Evolutionary conservation across 352 stramenopile genomes (phyloP), one percentile per base, ranked within the genome.

Genomic region (Phytophthora constricta): DNA sequence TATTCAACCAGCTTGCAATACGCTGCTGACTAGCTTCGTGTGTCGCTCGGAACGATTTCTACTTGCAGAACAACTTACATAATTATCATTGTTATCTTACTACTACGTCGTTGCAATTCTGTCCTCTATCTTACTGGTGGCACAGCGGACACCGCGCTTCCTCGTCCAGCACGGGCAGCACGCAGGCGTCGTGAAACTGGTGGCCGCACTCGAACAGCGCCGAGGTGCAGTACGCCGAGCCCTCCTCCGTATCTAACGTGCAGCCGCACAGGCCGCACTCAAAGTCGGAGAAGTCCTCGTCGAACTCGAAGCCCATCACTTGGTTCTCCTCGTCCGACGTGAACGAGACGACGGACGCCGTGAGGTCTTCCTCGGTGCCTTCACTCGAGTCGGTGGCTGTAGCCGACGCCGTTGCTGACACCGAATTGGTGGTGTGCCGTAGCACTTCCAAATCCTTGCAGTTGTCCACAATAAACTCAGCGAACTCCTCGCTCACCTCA

Each of bases 171-270:
- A 45, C 45, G 4, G 58, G 49, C 45, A 83, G 27, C 45, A 77
- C 59, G 34, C 72, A 80, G 25, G 73, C 8, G 61, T 77, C 65
- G 65, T 74, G 70, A 50, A 72, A 74, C 42, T 77, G 65, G 54
- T 77, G 70, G 53, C 72, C 68, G 31, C 75, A 83, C 22, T 67
- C 59, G 33, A 83, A 76, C 17, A 59, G 64, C 8, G 69, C 69
- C 1, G 72, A 70, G 14, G 60, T 70, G 47, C 70, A 77, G 28
- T 65, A 72, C 4, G 45, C 50, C 17, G 64, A 68, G 0, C 33
- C 59, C 23, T 74, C 60, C 7, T 72, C 46, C 1, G 59, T 39
- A 28, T 77, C 70, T 5, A 77, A 46, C 16, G 59, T 74, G 43
- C 65, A 52, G 13, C 65, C 63, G 19, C 65, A 77, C 25, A 72